A percentile compares a stretch with the other conserved stretches of the same genome.
Evolutionary conservation across 2,329 filamentous ascomycete genomes (phyloP).

Genomic region (Colletotrichum tabaci): DNA sequence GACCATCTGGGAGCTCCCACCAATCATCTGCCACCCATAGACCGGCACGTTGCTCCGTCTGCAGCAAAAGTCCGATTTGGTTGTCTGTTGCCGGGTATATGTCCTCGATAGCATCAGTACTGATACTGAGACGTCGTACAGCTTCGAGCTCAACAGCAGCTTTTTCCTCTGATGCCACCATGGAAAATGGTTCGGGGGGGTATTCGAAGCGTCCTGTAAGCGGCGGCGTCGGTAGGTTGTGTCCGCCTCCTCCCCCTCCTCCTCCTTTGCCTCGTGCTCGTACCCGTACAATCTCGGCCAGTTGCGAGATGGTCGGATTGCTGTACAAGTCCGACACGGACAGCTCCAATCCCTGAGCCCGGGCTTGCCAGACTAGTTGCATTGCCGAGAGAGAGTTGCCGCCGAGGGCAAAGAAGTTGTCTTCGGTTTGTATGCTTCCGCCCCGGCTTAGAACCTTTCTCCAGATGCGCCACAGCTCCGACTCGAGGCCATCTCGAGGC

Average conservation of each 20-base stretch:
- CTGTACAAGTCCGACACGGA: background rate
- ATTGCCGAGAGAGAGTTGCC: background rate
- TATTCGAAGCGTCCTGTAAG: background rate
- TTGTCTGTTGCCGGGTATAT: background rate
- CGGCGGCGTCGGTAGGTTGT: too few relatives aligned
- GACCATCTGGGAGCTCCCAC: background rate
- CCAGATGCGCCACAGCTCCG: background rate
- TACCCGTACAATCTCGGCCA: background rate
- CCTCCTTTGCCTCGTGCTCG: background rate
- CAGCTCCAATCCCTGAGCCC: background rate
- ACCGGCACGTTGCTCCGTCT: background rate
- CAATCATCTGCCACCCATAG: background rate
- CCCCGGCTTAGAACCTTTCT: background rate
- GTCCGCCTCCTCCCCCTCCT: too few relatives aligned
- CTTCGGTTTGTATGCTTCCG: background rate
- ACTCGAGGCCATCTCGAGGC: background rate
- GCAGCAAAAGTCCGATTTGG: background rate
- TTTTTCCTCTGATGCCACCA: background rate
- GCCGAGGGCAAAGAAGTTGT: background rate
- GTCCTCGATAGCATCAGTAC: background rate
- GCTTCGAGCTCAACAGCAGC: background rate
- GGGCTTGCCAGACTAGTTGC: background rate
- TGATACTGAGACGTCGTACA: background rate
- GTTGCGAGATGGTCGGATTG: background rate
- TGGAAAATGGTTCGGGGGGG: background rate